Base-by-base conservation (phyloP, 2,329 filamentous ascomycete species). In the Aaosphaeria arxii region DNA sequence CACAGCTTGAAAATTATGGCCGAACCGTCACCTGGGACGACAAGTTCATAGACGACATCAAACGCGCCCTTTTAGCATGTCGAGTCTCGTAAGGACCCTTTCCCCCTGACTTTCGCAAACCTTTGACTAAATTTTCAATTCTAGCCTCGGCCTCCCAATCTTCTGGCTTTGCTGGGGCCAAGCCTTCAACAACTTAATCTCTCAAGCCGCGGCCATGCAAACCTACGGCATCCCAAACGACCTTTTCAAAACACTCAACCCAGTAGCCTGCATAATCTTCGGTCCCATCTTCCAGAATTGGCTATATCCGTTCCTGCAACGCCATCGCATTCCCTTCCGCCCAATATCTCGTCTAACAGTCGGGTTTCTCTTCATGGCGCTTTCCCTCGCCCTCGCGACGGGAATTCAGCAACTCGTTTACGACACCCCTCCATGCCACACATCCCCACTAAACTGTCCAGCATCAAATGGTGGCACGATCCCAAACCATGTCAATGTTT, bases 91-190 rank as follows among this genome's bases (percentile, higher is more conserved):
- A 44, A 29, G 41, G 30, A 35, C 7, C 33, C n/a, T 36, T 36
- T 24, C 2, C 17, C 17, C 17, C 17, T 24, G 17, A 24, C 17
- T 24, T 24, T 2, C 17, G 17, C 17, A 24, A 24, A 24, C 17
- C 17, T 24, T 24, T 24, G 17, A 24, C 17, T 24, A 24, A 24
- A 2, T 24, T 24, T 24, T 24, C 17, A 24, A 24, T 24, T 24
- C 33, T n/a, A 62, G 56, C 24, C 43, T 70, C 5, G 66, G 59
- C 6, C 70, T 70, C 45, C 48, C 66, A 7, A 45, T 66, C 6
- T 71, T 68, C 50, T 70, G 66, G 47, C 52, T 70, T 17, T 70
- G 63, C 52, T 70, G 65, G 36, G 69, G 71, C 44, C 69, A 71
- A 44, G 71, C 70, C 65, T 62, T 64, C 47, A 70, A 68, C 51